phyloP scores from a whole-genome alignment of 495 filamentous ascomycete genomes.

The Podospora fimiseda region DNA sequence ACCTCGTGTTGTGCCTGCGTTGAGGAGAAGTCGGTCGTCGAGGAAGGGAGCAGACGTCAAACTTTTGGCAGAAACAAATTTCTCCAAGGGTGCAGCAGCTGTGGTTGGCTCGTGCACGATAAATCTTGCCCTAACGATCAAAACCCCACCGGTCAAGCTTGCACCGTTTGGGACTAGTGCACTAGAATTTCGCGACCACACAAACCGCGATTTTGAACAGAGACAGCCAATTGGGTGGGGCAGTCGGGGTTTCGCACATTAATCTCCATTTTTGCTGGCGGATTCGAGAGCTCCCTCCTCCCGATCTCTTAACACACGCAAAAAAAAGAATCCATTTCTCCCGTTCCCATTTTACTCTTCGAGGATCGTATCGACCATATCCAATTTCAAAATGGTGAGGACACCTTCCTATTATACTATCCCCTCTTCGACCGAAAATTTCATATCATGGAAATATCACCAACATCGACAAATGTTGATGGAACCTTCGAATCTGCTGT shows the following conservation, averaged over 20 bases:
- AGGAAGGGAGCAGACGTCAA: slow-evolving; percentile 1
- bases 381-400: slow-evolving; percentile 50
- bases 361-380: slow-evolving; percentile 48
- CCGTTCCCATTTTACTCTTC: slow-evolving; percentile 35
- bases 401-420: slow-evolving; percentile 4
- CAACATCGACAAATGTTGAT: not conserved
- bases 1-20: slow-evolving; percentile 28
- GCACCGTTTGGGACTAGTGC: not conserved
- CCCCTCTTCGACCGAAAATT: not conserved
- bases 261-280: slow-evolving; percentile 14
- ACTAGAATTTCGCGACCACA: slow-evolving; percentile 5
- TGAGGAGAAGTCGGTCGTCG: slow-evolving; percentile 9
- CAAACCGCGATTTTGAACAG: slow-evolving; percentile 8
- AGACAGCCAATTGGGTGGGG: slow-evolving; percentile 12
- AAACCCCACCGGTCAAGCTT: not conserved
- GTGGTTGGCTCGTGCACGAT: slow-evolving; percentile 23
- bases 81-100: slow-evolving; percentile 3
- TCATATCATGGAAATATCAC: too few species aligned
- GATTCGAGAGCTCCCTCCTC: slow-evolving; percentile 4
- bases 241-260: slow-evolving; percentile 21
- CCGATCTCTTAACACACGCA: slow-evolving; percentile 9
- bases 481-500: not conserved
- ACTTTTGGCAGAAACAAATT: slow-evolving; percentile 4
- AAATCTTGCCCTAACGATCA: slow-evolving; percentile 24
- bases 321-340: slow-evolving; percentile 3